Evolutionary conservation across 768 basidiomycete species (phyloP).

Genomic region (Lactifluus subvellereus): DNA sequence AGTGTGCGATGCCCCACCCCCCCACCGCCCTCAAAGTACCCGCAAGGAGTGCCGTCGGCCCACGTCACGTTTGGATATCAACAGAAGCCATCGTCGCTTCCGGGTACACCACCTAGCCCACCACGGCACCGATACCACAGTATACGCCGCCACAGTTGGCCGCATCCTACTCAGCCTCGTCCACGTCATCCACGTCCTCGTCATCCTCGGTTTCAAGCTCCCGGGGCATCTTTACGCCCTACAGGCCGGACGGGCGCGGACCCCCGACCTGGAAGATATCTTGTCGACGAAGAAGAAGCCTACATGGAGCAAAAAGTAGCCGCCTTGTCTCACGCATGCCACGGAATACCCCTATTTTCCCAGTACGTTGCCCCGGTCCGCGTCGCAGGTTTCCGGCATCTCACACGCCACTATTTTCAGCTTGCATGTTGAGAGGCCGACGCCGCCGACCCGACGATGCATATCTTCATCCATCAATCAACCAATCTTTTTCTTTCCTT

Average conservation of each 20-base stretch:
- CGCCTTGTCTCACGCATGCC: background rate
- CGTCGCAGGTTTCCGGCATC: background rate
- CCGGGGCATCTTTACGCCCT: conserved; percentile 44
- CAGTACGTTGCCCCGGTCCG: background rate
- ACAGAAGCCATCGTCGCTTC: conserved; percentile 20
- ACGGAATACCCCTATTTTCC: background rate
- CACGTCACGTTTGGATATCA: conserved; percentile 17
- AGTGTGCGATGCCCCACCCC: conserved; percentile 35
- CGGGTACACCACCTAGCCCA: conserved; percentile 16
- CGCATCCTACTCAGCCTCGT: conserved; percentile 6
- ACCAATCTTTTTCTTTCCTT: background rate
- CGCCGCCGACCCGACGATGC: background rate
- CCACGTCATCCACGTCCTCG: conserved; percentile 11
- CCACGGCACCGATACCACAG: conserved; percentile 10
- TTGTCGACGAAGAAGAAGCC: conserved; percentile 36
- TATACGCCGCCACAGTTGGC: conserved; percentile 4
- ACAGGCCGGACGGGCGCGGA: conserved; percentile 44
- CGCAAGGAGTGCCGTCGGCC: conserved; percentile 37
- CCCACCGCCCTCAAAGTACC: conserved; percentile 44
- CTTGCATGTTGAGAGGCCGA: background rate
- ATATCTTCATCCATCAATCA: background rate
- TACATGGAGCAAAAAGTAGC: conserved; percentile 24
- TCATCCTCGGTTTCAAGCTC: conserved; percentile 6
- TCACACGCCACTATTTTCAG: conserved; percentile 2
- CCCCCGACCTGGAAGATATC: conserved; percentile 49